These are phyloP conservation scores for Misopates orontium DNA, from an alignment of 257 asterid genomes.

Conservation along the genomic window DNA sequence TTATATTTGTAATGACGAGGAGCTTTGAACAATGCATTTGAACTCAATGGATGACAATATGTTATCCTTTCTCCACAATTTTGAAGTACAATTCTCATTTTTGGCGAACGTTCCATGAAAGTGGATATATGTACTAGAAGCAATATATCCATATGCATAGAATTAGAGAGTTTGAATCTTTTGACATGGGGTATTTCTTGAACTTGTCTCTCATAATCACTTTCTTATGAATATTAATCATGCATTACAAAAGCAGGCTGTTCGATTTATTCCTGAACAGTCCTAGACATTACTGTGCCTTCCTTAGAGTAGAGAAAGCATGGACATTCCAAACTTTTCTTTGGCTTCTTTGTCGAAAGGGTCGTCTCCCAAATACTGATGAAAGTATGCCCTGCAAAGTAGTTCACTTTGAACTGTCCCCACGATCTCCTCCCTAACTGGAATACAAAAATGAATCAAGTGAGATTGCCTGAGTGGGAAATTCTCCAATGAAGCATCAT, in stretches of 20 bases:
- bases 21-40: slow-evolving; percentile 21
- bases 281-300: slow-evolving; percentile 32
- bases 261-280: slow-evolving; percentile 36
- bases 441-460: slow-evolving; percentile 20
- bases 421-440: slow-evolving; percentile 63
- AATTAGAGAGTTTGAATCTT: slow-evolving; percentile 14
- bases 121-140: slow-evolving; percentile 18
- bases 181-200: background rate
- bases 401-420: slow-evolving; percentile 67
- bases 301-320: slow-evolving; percentile 51
- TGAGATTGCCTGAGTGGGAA: background rate
- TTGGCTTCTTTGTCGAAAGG: slow-evolving; percentile 76
- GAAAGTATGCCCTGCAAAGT: slow-evolving; percentile 68
- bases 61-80: slow-evolving; percentile 22
- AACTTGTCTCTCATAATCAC: slow-evolving; percentile 24
- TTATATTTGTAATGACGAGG: slow-evolving; percentile 24
- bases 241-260: slow-evolving; percentile 26
- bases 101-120: background rate
- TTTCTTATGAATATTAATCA: slow-evolving; percentile 36
- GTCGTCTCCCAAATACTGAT: slow-evolving; percentile 71
- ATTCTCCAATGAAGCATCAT: slow-evolving; percentile 2
- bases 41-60: slow-evolving; percentile 22
- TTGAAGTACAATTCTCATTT: background rate
- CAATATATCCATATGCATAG: slow-evolving; percentile 14
- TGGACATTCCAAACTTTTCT: slow-evolving; percentile 61